Evolutionary conservation across 73 alveolate species (phyloP), one percentile per base, ranked within the genome.

Genomic region (Paramecium biaurelia): DNA sequence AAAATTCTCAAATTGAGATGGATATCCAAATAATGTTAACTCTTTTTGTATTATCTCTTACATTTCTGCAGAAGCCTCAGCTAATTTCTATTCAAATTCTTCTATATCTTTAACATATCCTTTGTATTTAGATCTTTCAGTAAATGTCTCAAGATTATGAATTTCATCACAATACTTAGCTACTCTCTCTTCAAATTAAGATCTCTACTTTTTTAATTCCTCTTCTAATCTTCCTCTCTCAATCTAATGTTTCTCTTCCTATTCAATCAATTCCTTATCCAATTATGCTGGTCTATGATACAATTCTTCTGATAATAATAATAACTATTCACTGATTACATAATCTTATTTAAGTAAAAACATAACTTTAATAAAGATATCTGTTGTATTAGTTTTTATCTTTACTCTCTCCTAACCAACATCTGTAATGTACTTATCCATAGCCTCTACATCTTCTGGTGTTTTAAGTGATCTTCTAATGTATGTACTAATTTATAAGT

Each of bases 381-480:
- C 70, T 37, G 76, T 57, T 14, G 93, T 59, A 32, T 76, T 86
- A 8, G 85, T 34, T 18, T 38, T 63, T 11, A 86, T 86, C 56
- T 63, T 32, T 8, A 86, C 85, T 86, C 93, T 86, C 37, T 86
- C 93, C 15, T 76, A 34, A 4, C 76, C 57, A 38, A 86, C 84
- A 34, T 86, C 93, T 15, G 88, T 8, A 7, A 86, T 24, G 63
- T 63, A 86, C 24, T 86, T 86, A 18, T 86, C 93, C 93, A 86
- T 86, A 11, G 84, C 93, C 18, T 86, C 93, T 4, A 86, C 93
- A 38, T 86, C 93, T 38, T 86, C 93, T 7, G 93, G 88, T 18
- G 93, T 86, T 63, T 72, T 63, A 2, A 76, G 47, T 7, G 93
- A 86, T 67, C 76, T 58, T 38, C 93, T 58, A 4, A 86, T 86